Percentiles rank a stretch among this genome's conserved stretches.
phyloP scores from a whole-genome alignment of 371 early-diverging fungal species.

The Actinomortierella ambigua region DNA sequence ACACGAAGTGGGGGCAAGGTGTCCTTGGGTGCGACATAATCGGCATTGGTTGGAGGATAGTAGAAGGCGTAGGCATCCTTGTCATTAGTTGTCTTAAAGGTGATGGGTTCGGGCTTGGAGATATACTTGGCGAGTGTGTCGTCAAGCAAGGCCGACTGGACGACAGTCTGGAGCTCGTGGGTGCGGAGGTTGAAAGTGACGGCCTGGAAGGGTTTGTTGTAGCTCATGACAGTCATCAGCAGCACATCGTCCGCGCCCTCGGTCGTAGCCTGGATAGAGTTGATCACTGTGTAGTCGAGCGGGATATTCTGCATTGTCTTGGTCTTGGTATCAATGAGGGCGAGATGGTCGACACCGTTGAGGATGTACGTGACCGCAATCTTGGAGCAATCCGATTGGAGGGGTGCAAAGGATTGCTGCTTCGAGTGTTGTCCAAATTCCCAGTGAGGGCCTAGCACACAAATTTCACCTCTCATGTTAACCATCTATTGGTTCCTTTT shows the following conservation, averaged over 20 bases:
- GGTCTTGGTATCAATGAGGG: constrained; percentile 52
- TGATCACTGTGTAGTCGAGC: constrained; percentile 29
- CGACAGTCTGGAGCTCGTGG: constrained; percentile 23
- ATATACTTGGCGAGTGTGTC: constrained; percentile 53
- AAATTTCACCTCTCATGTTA: too few species aligned
- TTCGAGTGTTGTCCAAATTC: constrained; percentile 11
- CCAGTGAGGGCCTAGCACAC: constrained; percentile 48
- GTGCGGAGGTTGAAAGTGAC: constrained; percentile 35
- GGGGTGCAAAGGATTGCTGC: constrained; percentile 44
- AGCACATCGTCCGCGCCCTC: constrained; percentile 27
- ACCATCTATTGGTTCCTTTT: background rate
- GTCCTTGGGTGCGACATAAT: constrained; percentile 55
- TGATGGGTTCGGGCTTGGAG: constrained; percentile 64
- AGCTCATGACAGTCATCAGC: constrained; percentile 26
- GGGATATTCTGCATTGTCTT: constrained; percentile 51
- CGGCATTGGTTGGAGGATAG: constrained; percentile 71
- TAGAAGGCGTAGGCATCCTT: constrained; percentile 61
- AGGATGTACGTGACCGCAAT: constrained; percentile 47
- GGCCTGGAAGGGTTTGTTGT: constrained; percentile 21
- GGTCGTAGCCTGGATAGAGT: constrained; percentile 19
- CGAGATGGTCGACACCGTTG: constrained; percentile 47
- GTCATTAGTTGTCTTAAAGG: constrained; percentile 60
- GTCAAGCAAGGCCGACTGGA: constrained; percentile 23
- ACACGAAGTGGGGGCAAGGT: constrained; percentile 72
- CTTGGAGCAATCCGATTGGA: constrained; percentile 50